Evolutionary conservation across 192 early-diverging fungal genomes (phyloP), one percentile per base, ranked within the genome.

Genomic region (Coemansia sp.): DNA sequence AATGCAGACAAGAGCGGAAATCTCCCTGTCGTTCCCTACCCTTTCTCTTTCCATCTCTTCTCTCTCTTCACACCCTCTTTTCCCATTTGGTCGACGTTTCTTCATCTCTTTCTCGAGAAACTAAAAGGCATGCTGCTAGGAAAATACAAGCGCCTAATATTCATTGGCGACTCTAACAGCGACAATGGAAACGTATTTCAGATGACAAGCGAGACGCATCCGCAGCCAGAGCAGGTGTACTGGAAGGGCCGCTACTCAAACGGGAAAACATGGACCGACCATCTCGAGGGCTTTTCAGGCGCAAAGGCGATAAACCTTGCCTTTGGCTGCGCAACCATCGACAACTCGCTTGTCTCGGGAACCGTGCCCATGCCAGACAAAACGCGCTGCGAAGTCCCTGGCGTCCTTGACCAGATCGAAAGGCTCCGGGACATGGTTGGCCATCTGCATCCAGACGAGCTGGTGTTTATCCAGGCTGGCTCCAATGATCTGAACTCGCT

Each of bases 401-500:
- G 67, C 14, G 48, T 71, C 4, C 20, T 30, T 1, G 72, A 74
- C 16, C 77, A 80, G 47, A 52, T 65, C 6, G 24, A 30, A 22
- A 29, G 53, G 46, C 64, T 74, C 23, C 19, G 27, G 25, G 14
- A 22, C 3, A 51, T 56, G 36, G 52, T 50, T 4, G 64, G 58
- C 27, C 34, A 48, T 0, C 58, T 79, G 30, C 30, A 34, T 5
- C 32, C 64, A 24, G 48, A 22, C 27, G 77, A 80, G 5, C 61
- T 80, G 19, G 77, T 71, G 50, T 72, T 80, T 68, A 42, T 74
- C 5, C 72, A 74, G 45, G 72, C 60, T 2, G 77, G 77, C 3
- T 74, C 77, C 9, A 80, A 80, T 50, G 77, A 80, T 46, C 55
- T 80, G 36, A 74, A 80, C 30, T 67, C 77, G 19, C 65, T 80